phyloP scores from a whole-genome alignment of 768 basidiomycete species.

The Suillus clintonianus region DNA sequence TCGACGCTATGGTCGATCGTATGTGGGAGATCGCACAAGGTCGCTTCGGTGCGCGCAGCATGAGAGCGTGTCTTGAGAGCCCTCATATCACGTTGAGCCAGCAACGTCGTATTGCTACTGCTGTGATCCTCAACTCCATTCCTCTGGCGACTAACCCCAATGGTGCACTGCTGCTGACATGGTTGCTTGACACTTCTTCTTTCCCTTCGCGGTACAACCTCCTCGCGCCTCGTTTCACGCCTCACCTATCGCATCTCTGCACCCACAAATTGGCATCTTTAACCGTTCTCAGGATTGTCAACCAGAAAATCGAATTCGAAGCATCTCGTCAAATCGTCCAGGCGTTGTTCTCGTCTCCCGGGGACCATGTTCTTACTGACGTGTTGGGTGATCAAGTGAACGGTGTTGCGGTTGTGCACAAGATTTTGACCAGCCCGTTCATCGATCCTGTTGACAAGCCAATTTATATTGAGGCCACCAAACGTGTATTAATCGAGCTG shows the following conservation, averaged over 20 bases:
- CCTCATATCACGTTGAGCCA: constrained; percentile 85
- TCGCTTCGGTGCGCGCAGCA: constrained; percentile 95
- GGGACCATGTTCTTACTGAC: constrained; percentile 90
- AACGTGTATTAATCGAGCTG: constrained; percentile 85
- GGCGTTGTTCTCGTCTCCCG: constrained; percentile 86
- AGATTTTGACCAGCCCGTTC: constrained; percentile 87
- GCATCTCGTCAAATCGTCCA: constrained; percentile 87
- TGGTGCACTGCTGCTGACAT: constrained; percentile 91
- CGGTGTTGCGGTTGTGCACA: constrained; percentile 90
- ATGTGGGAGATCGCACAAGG: constrained; percentile 99
- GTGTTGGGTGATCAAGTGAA: constrained; percentile 96
- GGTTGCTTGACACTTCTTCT: constrained; percentile 93
- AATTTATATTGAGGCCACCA: constrained; percentile 80
- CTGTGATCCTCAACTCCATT: constrained; percentile 95
- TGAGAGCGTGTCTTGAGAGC: constrained; percentile 95
- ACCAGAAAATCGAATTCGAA: constrained; percentile 91
- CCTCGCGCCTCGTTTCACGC: constrained; percentile 93
- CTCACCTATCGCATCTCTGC: constrained; percentile 94
- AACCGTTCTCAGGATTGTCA: constrained; percentile 93
- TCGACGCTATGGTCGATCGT: constrained; percentile 96
- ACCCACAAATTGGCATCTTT: constrained; percentile 97
- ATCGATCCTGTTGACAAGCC: constrained; percentile 71
- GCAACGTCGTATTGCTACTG: constrained; percentile 92
- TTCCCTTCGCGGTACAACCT: constrained; percentile 96
- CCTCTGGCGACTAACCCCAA: constrained; percentile 98